These are phyloP conservation scores for Penicillium sp. DNA, from an alignment of 2,329 filamentous ascomycete genomes.

Conservation along the genomic window DNA sequence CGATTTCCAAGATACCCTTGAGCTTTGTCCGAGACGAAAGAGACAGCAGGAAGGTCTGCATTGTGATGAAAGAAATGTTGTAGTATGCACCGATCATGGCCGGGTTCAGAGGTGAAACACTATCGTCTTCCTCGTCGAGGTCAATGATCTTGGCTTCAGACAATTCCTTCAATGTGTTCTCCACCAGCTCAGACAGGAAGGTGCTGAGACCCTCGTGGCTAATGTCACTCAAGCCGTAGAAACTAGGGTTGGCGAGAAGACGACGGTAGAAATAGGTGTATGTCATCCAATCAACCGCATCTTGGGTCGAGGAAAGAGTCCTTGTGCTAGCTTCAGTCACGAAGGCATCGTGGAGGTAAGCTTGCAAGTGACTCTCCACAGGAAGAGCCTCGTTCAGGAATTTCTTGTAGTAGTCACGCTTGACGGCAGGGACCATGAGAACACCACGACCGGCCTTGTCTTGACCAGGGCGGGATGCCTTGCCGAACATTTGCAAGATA, in stretches of 20 bases:
- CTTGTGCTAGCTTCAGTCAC: slow-evolving; percentile 96
- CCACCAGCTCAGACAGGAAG: slow-evolving; percentile 91
- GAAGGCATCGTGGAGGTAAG: slow-evolving; percentile 91
- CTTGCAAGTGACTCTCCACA: slow-evolving; percentile 90
- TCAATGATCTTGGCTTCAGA: slow-evolving; percentile 94
- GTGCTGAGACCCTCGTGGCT: slow-evolving; percentile 92
- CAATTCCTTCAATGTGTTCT: slow-evolving; percentile 87
- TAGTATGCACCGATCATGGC: slow-evolving; percentile 99
- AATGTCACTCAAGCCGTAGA: slow-evolving; percentile 85
- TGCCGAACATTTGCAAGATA: slow-evolving; percentile 96
- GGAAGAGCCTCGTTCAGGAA: slow-evolving; percentile 95
- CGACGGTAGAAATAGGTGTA: slow-evolving; percentile 98
- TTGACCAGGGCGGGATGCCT: slow-evolving; percentile 74
- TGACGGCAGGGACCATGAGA: slow-evolving; percentile 93
- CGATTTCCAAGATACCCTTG: slow-evolving; percentile 94
- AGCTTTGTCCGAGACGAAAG: slow-evolving; percentile 86
- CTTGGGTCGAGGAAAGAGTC: slow-evolving; percentile 92
- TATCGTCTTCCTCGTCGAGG: slow-evolving; percentile 90
- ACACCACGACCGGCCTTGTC: slow-evolving; percentile 85
- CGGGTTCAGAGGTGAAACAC: slow-evolving; percentile 84
- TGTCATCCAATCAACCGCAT: slow-evolving; percentile 97
- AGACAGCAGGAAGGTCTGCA: slow-evolving; percentile 97
- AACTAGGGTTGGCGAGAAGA: slow-evolving; percentile 91
- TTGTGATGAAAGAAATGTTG: slow-evolving; percentile 98
- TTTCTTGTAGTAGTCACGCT: slow-evolving; percentile 98